Evolutionary conservation across 345 rosid genomes (phyloP).

Genomic region (Theobroma cacao): DNA sequence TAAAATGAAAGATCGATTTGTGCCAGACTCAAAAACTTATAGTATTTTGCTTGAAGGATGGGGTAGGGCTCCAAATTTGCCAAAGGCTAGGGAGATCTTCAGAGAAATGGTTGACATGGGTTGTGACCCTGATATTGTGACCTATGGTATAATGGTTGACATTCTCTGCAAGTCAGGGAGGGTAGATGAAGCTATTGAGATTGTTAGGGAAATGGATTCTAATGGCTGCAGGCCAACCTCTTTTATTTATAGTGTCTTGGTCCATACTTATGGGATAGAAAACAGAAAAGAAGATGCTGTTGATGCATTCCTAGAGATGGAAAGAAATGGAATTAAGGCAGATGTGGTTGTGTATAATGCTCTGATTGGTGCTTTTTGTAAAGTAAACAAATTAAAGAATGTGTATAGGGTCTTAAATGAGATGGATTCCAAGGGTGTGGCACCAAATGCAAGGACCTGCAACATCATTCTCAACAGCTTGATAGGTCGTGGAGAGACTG

Average conservation of each 20-base stretch:
- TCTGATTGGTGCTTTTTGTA: slow-evolving; percentile 74
- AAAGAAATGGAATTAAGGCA: slow-evolving; percentile 56
- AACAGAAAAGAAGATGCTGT: slow-evolving; percentile 81
- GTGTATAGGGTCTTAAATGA: slow-evolving; percentile 67
- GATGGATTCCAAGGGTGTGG: slow-evolving; percentile 59
- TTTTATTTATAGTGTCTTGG: slow-evolving; percentile 77
- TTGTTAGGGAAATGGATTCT: slow-evolving; percentile 63
- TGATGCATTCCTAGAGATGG: slow-evolving; percentile 78
- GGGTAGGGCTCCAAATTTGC: slow-evolving; percentile 86
- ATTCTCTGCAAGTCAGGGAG: slow-evolving; percentile 86
- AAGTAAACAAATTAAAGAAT: slow-evolving; percentile 62
- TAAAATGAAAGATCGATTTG: slow-evolving; percentile 49
- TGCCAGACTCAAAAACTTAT: slow-evolving; percentile 66
- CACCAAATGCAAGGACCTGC: slow-evolving; percentile 73
- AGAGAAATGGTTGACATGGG: slow-evolving; percentile 64
- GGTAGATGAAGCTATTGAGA: slow-evolving; percentile 79
- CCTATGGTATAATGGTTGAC: slow-evolving; percentile 83
- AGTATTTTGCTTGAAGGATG: slow-evolving; percentile 89
- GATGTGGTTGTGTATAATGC: slow-evolving; percentile 83
- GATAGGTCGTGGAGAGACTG: slow-evolving; percentile 56
- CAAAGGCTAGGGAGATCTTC: slow-evolving; percentile 78
- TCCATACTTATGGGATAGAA: slow-evolving; percentile 77
- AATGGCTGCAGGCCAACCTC: slow-evolving; percentile 55
- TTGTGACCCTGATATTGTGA: slow-evolving; percentile 81
- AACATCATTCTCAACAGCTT: slow-evolving; percentile 63